Evolutionary conservation across 2,329 filamentous ascomycete species (phyloP), one percentile per base, ranked within the genome.

Genomic region (Stagonosporopsis vannaccii): DNA sequence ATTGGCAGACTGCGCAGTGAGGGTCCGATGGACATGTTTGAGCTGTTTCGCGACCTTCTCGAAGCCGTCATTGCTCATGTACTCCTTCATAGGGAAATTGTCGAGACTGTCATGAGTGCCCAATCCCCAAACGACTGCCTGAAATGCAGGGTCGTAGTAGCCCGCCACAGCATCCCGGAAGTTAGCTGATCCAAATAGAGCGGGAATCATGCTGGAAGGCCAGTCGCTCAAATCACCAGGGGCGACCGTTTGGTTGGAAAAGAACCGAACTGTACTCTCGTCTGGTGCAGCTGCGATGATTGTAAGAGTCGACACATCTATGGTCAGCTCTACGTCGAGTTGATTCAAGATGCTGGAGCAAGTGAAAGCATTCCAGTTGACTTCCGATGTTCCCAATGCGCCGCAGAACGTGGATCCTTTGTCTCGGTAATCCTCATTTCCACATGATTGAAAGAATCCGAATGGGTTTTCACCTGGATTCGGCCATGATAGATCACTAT

Each of bases 321-420:
- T 37, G 13, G 44, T 47, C 4, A 47, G 22, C 23, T 37, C 44
- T 15, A 47, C 33, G 12, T 47, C 44, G 13, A 47, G 44, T 25
- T 47, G 30, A 9, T 47, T 47, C 8, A 47, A 20, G 22, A 28
- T 3, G 13, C n/a, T 20, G 4, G 33, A 28, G 33, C 44, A 47
- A 9, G 23, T 47, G 23, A 47, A 47, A 15, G 44, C 44, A 8
- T 47, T 47, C 44, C 44, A 47, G 33, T 39, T 39, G 11, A 39
- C 33, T n/a, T 47, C 33, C 8, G 44, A 47, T 26, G 33, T 39
- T 8, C 44, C 44, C 22, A 37, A n/a, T 17, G 44, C 44, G 7
- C 44, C 44, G 20, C 44, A 47, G 19, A 37, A 39, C 3, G 23
- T 35, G 19, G 20, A 26, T 7, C n/a, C 23, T n/a, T n/a, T 20